Percentiles rank a stretch among this genome's conserved stretches.
phyloP scores from a whole-genome alignment of 306 rosid species.

The Hippophae tibetana region DNA sequence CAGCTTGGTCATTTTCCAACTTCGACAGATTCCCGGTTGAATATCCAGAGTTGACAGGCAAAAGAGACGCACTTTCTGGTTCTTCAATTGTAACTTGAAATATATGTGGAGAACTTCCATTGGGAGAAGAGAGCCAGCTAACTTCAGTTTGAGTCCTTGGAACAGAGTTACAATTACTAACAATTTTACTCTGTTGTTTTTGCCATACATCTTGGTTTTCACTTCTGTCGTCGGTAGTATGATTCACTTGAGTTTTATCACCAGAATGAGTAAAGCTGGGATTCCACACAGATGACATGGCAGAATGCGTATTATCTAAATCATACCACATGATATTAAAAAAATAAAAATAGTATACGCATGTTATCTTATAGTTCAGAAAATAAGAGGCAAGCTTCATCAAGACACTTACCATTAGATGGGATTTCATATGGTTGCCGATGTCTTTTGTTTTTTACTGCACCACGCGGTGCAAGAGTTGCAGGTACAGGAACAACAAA shows the following conservation, averaged over 20 bases:
- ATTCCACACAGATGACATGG: slow-evolving; percentile 47
- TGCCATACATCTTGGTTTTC: slow-evolving; percentile 42
- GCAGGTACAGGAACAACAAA: slow-evolving; percentile 41
- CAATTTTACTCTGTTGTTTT: slow-evolving; percentile 38
- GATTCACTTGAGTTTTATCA: slow-evolving; percentile 37
- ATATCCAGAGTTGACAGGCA: slow-evolving; percentile 26
- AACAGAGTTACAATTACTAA: slow-evolving; percentile 31
- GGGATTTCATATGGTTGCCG: slow-evolving; percentile 54
- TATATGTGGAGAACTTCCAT: slow-evolving; percentile 28
- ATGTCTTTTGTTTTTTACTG: slow-evolving; percentile 61
- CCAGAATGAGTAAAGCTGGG: slow-evolving; percentile 33
- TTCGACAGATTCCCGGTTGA: slow-evolving; percentile 26
- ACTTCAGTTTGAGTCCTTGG: slow-evolving; percentile 49
- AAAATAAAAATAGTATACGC: no score
- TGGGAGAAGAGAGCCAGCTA: slow-evolving; percentile 56
- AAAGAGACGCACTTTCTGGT: slow-evolving; percentile 36
- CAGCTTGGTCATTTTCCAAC: slow-evolving; percentile 32
- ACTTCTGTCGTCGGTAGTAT: slow-evolving; percentile 36
- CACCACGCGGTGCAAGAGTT: slow-evolving; percentile 34
- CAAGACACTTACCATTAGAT: slow-evolving; percentile 35
- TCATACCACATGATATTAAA: neutral
- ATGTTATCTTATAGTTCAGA: neutral
- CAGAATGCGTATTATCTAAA: slow-evolving; percentile 39
- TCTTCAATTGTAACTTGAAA: slow-evolving; percentile 54
- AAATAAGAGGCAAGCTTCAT: slow-evolving; percentile 1